Evolutionary conservation across 768 basidiomycete genomes (phyloP).

Genomic region (Porpolomopsis calyptriformis): DNA sequence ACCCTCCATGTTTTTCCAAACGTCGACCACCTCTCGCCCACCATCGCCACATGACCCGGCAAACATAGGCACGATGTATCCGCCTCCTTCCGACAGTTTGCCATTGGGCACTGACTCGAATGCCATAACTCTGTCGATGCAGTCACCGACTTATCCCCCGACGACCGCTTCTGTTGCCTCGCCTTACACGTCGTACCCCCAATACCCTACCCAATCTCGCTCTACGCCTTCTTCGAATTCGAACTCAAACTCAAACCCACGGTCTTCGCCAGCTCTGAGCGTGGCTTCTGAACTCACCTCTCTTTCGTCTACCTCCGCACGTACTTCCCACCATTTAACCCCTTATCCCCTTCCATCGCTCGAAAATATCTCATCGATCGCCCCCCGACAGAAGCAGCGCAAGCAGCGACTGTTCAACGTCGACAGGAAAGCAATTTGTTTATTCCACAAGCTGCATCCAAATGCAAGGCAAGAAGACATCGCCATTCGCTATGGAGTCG

Average conservation of each 20-base stretch:
- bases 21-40: conserved; percentile 28
- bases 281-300: conserved; percentile 43
- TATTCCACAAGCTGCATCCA: conserved; percentile 52
- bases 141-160: conserved; percentile 34
- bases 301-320: conserved; percentile 27
- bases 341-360: conserved; percentile 12
- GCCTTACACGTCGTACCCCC: conserved; percentile 32
- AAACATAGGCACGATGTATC: conserved; percentile 22
- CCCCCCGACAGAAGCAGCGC: conserved; percentile 38
- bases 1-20: conserved; percentile 26
- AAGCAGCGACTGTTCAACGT: conserved; percentile 68
- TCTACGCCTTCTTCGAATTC: too few species aligned
- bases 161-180: conserved; percentile 33
- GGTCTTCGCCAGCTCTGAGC: conserved; percentile 56
- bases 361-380: conserved; percentile 9
- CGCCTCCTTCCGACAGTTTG: conserved; percentile 21
- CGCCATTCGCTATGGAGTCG: conserved; percentile 62
- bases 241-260: conserved; percentile 31
- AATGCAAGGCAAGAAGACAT: conserved; percentile 78
- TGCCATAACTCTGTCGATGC: conserved; percentile 19
- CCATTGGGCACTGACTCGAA: conserved; percentile 20
- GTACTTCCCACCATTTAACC: conserved; percentile 10
- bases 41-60: conserved; percentile 25
- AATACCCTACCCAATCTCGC: conserved; percentile 35
- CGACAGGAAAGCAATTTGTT: conserved; percentile 68